These are phyloP conservation scores for Capsicum chinense DNA, from an alignment of 257 asterid genomes.

Conservation along the genomic window DNA sequence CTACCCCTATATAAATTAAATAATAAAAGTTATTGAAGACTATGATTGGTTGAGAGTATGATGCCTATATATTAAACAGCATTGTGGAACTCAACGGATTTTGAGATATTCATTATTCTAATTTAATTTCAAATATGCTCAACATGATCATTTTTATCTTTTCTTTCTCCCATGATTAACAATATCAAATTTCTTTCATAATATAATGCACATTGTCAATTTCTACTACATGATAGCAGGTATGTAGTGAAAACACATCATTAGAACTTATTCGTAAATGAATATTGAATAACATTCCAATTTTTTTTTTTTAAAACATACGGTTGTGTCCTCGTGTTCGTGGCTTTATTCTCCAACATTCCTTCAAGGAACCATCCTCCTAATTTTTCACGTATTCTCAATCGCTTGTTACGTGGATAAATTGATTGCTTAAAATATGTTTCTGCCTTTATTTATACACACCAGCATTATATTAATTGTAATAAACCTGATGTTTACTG, in stretches of 20 bases:
- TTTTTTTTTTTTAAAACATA: not conserved
- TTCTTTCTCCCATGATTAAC: not conserved
- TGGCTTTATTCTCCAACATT: slow-evolving; percentile 28
- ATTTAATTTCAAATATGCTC: not conserved
- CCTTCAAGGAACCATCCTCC: slow-evolving; percentile 15
- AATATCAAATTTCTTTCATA: not conserved
- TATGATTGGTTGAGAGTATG: slow-evolving; percentile 4
- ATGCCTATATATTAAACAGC: too few relatives aligned
- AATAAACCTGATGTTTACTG: not conserved
- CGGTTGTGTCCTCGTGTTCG: slow-evolving; percentile 35
- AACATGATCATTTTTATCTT: not conserved
- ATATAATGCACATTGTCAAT: not conserved
- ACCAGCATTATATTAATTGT: not conserved
- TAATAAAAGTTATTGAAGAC: too few relatives aligned
- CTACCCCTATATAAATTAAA: too few relatives aligned
- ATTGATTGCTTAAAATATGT: not conserved
- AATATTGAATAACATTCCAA: not conserved
- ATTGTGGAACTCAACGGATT: not conserved
- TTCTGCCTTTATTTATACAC: not conserved
- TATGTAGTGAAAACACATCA: not conserved
- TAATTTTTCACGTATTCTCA: not conserved
- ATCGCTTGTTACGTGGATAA: not conserved
- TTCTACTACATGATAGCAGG: not conserved
- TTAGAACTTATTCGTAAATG: not conserved
- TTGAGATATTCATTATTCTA: not conserved